Evolutionary conservation across 352 stramenopile genomes (phyloP).

Genomic region (Phytophthora melonis): DNA sequence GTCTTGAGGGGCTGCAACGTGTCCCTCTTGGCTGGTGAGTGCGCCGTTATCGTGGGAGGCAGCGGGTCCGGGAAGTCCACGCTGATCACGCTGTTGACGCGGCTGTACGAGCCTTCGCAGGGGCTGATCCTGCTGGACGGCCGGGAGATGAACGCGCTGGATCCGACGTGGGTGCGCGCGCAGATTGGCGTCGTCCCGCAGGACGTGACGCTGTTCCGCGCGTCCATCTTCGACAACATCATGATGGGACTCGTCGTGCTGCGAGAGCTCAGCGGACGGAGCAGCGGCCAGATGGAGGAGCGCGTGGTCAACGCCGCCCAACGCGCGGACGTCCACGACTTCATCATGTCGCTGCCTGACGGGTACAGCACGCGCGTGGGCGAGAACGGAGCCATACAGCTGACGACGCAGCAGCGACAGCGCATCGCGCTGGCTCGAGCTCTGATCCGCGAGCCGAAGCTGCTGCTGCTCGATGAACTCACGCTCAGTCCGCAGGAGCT

Average conservation of each 20-base stretch:
- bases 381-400: slow-evolving; percentile 83
- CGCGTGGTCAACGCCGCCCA: slow-evolving; percentile 79
- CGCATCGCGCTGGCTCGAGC: slow-evolving; percentile 58
- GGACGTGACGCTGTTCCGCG: slow-evolving; percentile 50
- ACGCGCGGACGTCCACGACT: slow-evolving; percentile 50
- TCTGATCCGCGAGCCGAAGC: slow-evolving; percentile 51
- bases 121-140: slow-evolving; percentile 52
- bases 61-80: slow-evolving; percentile 45
- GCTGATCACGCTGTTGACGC: slow-evolving; percentile 42
- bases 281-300: slow-evolving; percentile 50
- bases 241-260: slow-evolving; percentile 41
- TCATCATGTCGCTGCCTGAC: slow-evolving; percentile 85
- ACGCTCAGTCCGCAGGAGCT: slow-evolving; percentile 48
- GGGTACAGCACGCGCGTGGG: slow-evolving; percentile 68
- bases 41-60: slow-evolving; percentile 52
- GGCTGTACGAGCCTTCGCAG: slow-evolving; percentile 38
- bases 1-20: slow-evolving; percentile 48
- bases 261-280: slow-evolving; percentile 38
- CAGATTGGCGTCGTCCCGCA: slow-evolving; percentile 55
- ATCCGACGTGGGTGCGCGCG: slow-evolving; percentile 44
- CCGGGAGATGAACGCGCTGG: slow-evolving; percentile 42
- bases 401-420: slow-evolving; percentile 93
- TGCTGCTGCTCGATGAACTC: slow-evolving; percentile 57
- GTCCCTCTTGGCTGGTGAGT: slow-evolving; percentile 44
- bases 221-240: slow-evolving; percentile 69